Percentiles rank a stretch among this genome's conserved stretches.
These are phyloP conservation scores for Boletus huronensis DNA, from an alignment of 768 basidiomycete genomes.

Conservation along the genomic window DNA sequence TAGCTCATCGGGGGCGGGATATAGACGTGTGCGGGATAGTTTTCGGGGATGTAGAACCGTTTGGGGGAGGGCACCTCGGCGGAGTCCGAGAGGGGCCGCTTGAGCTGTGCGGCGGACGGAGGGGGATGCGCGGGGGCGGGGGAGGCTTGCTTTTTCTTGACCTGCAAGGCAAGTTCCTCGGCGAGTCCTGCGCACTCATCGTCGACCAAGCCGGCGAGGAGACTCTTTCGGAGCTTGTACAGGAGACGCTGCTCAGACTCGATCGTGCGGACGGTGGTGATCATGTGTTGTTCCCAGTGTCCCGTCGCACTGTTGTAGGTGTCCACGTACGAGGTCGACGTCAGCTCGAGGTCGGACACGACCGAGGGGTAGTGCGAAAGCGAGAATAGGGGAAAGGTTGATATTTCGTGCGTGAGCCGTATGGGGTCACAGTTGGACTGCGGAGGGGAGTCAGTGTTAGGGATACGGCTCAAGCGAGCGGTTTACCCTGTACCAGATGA, in stretches of 20 bases:
- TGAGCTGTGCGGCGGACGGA: slow-evolving; percentile 18
- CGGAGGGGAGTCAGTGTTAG: slow-evolving; percentile 1
- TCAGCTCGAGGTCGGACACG: slow-evolving; percentile 53
- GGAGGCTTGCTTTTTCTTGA: slow-evolving; percentile 17
- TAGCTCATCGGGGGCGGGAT: slow-evolving; percentile 29
- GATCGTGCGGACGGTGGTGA: slow-evolving; percentile 56
- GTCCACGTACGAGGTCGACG: slow-evolving; percentile 53
- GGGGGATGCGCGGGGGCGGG: neutral
- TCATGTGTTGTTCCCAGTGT: slow-evolving; percentile 67
- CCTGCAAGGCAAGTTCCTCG: slow-evolving; percentile 53
- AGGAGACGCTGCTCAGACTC: slow-evolving; percentile 58
- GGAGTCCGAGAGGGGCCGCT: slow-evolving; percentile 24
- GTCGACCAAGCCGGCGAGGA: slow-evolving; percentile 55
- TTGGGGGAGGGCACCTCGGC: slow-evolving; percentile 28
- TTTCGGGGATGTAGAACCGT: slow-evolving; percentile 27
- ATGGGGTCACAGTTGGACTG: slow-evolving; percentile 55
- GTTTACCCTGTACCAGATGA: slow-evolving; percentile 67
- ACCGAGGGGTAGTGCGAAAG: slow-evolving; percentile 51
- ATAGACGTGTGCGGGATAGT: slow-evolving; percentile 28
- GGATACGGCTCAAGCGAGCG: neutral
- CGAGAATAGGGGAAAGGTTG: slow-evolving; percentile 65
- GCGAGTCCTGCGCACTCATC: slow-evolving; percentile 53
- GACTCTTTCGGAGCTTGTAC: slow-evolving; percentile 56
- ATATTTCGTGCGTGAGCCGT: slow-evolving; percentile 52
- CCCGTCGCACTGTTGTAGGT: slow-evolving; percentile 50